These are phyloP conservation scores for Echria macrotheca DNA, from an alignment of 495 filamentous ascomycete genomes.

Conservation along the genomic window DNA sequence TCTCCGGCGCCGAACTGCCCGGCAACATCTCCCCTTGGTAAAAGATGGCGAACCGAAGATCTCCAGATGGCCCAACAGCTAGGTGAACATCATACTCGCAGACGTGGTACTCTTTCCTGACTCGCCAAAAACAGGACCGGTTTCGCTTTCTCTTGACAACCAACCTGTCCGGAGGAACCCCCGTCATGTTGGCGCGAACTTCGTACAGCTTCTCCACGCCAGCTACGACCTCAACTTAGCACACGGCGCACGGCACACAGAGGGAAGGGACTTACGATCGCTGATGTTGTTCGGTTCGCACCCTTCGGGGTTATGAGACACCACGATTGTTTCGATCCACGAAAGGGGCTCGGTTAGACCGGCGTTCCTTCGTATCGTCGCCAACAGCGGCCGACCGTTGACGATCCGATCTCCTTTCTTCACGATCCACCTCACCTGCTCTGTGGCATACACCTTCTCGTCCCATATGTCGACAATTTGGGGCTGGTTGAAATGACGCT, in stretches of 20 bases:
- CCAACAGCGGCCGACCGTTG: neutral
- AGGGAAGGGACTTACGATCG: neutral
- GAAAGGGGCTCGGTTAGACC: neutral
- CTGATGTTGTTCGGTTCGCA: neutral
- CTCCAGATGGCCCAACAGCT: conserved; percentile 1
- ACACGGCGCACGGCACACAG: no score
- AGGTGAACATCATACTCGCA: conserved; percentile 3
- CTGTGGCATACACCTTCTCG: neutral
- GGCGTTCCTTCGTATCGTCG: neutral
- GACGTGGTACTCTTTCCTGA: conserved; percentile 1
- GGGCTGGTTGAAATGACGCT: neutral
- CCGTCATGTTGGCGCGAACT: conserved; percentile 1
- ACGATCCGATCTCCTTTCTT: neutral
- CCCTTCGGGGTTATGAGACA: conserved; percentile 3
- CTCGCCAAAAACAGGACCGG: neutral
- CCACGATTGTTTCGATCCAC: conserved; percentile 6
- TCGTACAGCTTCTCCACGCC: conserved; percentile 5
- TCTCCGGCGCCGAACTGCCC: conserved; percentile 1
- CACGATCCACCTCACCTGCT: conserved; percentile 4
- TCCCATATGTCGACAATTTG: neutral
- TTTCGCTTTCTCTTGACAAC: conserved; percentile 3
- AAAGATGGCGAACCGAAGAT: conserved; percentile 1
- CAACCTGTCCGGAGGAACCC: neutral
- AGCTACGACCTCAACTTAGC: neutral
- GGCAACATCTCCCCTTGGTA: conserved; percentile 4